Percentiles rank a stretch among this genome's conserved stretches.
These are phyloP conservation scores for Tolypocladium inflatum DNA, from an alignment of 2,329 filamentous ascomycete genomes.

Conservation along the genomic window DNA sequence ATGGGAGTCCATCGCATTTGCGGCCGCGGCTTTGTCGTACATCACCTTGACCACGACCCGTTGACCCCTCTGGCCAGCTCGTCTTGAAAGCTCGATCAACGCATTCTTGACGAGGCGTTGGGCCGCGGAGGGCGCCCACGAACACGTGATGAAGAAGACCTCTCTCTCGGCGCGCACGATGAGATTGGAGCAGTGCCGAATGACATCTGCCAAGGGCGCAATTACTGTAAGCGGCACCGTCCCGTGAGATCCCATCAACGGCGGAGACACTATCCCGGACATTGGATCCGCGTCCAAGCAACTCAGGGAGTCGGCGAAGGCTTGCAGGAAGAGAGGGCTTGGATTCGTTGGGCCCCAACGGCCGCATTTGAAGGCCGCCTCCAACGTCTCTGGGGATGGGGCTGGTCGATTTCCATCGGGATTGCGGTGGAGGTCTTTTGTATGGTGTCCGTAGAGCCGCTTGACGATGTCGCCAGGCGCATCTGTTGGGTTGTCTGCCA, in stretches of 20 bases:
- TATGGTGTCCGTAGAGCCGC: conserved; percentile 35
- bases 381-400: conserved; percentile 26
- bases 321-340: conserved; percentile 57
- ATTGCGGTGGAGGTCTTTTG: conserved; percentile 8
- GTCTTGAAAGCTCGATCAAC: conserved; percentile 56
- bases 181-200: conserved; percentile 65
- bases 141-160: conserved; percentile 66
- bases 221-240: conserved; percentile 61
- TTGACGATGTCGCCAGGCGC: conserved; percentile 45
- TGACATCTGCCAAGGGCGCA: conserved; percentile 47
- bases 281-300: conserved; percentile 42
- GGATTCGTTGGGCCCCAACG: conserved; percentile 56
- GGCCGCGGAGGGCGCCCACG: conserved; percentile 62
- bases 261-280: conserved; percentile 41
- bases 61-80: conserved; percentile 47
- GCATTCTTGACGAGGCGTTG: conserved; percentile 59
- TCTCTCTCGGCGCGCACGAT: conserved; percentile 65
- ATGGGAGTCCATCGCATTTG: conserved; percentile 58
- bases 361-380: conserved; percentile 50
- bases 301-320: conserved; percentile 56
- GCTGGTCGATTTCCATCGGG: conserved; percentile 12
- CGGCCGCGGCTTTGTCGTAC: conserved; percentile 60
- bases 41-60: conserved; percentile 63
- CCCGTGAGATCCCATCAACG: conserved; percentile 45
- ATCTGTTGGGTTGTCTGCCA: conserved; percentile 44